Percentiles rank a stretch among this genome's conserved stretches.
These are phyloP conservation scores for Papiliotrema terrestris DNA, from an alignment of 1,284 basidiomycete species.

Conservation along the genomic window DNA sequence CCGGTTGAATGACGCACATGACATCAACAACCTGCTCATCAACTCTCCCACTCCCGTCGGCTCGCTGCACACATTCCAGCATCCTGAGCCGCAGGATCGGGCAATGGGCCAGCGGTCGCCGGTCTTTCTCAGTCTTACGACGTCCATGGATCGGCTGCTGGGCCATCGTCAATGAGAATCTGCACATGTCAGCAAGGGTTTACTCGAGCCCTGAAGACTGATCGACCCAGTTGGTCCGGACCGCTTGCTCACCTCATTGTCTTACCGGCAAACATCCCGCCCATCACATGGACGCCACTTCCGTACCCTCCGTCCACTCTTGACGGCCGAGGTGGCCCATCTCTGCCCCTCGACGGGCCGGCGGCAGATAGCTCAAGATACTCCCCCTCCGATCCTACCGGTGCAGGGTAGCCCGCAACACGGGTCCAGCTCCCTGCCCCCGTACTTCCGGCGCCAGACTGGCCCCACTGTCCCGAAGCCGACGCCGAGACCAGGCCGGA, in stretches of 20 bases:
- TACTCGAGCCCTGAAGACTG: too few relatives aligned
- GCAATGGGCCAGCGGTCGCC: slow-evolving; percentile 29
- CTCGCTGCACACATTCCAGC: slow-evolving; percentile 9
- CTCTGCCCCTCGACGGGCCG: too few relatives aligned
- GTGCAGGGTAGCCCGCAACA: too few relatives aligned
- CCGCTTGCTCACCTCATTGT: slow-evolving; percentile 22
- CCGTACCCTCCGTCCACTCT: background rate
- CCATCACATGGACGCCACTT: background rate
- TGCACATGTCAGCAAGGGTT: background rate
- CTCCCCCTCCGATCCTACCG: too few relatives aligned
- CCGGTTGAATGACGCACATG: slow-evolving; percentile 6
- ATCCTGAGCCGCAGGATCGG: slow-evolving; percentile 29
- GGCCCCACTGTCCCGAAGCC: too few relatives aligned
- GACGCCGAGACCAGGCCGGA: background rate
- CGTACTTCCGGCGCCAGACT: too few relatives aligned
- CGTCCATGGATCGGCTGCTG: slow-evolving; percentile 33
- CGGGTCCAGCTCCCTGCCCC: too few relatives aligned
- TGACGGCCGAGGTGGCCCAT: too few relatives aligned
- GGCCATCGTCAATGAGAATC: slow-evolving; percentile 25
- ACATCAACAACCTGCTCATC: slow-evolving; percentile 16
- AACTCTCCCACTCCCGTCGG: background rate
- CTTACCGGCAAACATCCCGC: slow-evolving; percentile 26
- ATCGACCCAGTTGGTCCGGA: background rate
- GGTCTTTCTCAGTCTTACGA: slow-evolving; percentile 35
- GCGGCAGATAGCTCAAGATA: too few relatives aligned